Evolutionary conservation across 2,329 filamentous ascomycete genomes (phyloP), one percentile per base, ranked within the genome.

Genomic region (Cadophora malorum): DNA sequence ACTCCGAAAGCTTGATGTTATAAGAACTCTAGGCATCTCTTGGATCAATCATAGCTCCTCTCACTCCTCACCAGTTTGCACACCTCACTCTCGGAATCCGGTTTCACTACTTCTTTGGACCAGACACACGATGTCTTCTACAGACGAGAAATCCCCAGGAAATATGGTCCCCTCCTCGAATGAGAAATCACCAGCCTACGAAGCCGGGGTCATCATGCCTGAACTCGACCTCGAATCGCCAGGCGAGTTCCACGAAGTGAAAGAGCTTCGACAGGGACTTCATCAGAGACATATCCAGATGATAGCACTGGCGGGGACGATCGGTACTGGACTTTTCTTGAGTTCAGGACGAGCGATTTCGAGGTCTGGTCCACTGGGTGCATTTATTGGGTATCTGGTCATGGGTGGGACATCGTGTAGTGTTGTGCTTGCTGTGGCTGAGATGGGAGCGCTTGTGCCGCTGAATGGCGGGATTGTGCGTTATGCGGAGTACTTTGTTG

Each of bases 281-380:
- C 74, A 79, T 25, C 80, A 83, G 65, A 79, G 80, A n/a, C 81
- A 82, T 74, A 72, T 75, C 73, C 81, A 80, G 63, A 79, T 82
- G 76, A 82, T 82, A 65, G 81, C 81, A 6, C 76, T 82, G 28
- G 80, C 80, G 2, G 81, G 81, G 19, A 79, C 81, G 16, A 81
- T 82, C 68, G 82, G 82, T 23, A 86, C 84, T 4, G 72, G 65
- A 21, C 38, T 73, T 4, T 74, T 74, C 62, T 62, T 74, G 33
- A 68, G 72, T 38, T 83, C 84, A 0, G 85, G 85, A 38, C 79
- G 81, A 68, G 82, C 84, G 0, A 82, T 87, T 25, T 79, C 81
- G 28, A 81, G 80, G n/a, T 84, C 81, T 45, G 85, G 84, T 2
- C 85, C 85, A 2, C 78, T 85, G 0, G 83, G 83, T 25, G 79